Percentiles rank a stretch among this genome's conserved stretches.
Conservation (phyloP, 306 rosid species). For the Quercus mongolica region DNA sequence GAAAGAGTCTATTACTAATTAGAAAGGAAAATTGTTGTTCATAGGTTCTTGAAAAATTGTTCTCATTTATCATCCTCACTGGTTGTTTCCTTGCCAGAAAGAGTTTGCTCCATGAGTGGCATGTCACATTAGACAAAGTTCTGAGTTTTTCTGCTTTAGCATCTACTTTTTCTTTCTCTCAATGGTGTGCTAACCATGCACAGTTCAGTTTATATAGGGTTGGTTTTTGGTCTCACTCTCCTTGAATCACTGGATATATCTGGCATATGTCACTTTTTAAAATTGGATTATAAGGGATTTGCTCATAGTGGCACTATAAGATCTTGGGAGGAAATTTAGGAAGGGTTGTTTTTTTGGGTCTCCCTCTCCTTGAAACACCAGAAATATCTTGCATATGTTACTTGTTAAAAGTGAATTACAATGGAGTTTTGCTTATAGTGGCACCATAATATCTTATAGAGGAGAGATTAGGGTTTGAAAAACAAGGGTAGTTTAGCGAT, state of each 20-base stretch:
- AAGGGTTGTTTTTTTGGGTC: too few species aligned
- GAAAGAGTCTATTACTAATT: background rate
- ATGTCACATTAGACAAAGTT: background rate
- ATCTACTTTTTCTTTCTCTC: background rate
- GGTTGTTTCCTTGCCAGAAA: background rate
- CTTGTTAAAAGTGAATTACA: background rate
- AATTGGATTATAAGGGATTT: too few species aligned
- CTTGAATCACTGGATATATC: background rate
- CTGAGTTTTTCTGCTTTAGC: background rate
- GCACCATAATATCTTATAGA: background rate
- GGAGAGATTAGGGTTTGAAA: background rate
- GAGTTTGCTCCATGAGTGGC: background rate
- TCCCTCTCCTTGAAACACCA: too few species aligned
- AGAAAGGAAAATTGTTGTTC: background rate
- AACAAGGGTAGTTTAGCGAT: background rate
- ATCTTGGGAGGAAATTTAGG: too few species aligned
- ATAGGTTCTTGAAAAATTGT: background rate
- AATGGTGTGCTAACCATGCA: background rate
- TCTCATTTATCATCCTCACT: background rate
- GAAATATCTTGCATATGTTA: background rate
- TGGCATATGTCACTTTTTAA: too few species aligned
- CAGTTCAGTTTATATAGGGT: too few species aligned
- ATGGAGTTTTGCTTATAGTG: background rate
- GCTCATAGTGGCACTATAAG: too few species aligned
- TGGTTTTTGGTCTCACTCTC: too few species aligned